Evolutionary conservation across 768 basidiomycete genomes (phyloP), one percentile per base, ranked within the genome.

Genomic region (Lactarius psammicola): DNA sequence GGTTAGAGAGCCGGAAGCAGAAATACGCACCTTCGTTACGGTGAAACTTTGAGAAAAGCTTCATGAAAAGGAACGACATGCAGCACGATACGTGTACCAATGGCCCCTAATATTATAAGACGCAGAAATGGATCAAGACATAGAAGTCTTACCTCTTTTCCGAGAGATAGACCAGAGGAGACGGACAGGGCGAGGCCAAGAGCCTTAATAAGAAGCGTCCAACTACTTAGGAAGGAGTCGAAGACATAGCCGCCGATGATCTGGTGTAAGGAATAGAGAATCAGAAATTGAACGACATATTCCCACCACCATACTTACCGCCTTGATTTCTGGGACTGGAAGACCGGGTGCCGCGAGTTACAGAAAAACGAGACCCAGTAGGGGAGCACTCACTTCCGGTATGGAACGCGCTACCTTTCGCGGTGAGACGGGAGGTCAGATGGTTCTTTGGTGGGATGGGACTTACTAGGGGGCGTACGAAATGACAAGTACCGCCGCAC

Each of bases 81-180:
- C 92, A 94, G 64, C 88, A 89, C 3, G 90, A 82, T 60, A 96
- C 89, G 72, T 95, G 93, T 0, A 94, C 90, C 34, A 95, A 78
- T 4, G 92, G 93, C 0, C 92, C 93, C 86, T 88, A 56, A 28
- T 15, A 59, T 5, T 51, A 40, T 56, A 26, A 54, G 33, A 64
- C 46, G 34, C 62, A 42, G 66, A 40, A 57, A 56, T 34, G 26
- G 31, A 53, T 23, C 18, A 28, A 46, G 26, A 33, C 18, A 67
- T n/a, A 65, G 64, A 8, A 36, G 15, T 68, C 76, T 73, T 60
- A 87, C 90, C 80, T 94, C 92, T 78, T 94, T 94, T 26, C 92
- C 92, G 30, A 95, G 77, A 1, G 90, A 92, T 20, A 95, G 79
- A 0, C 93, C 93, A 4, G 91, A 93, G 0, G 90, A 92, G 17